Base-by-base conservation (phyloP, 352 stramenopile species). In the Phytophthora tubulina region DNA sequence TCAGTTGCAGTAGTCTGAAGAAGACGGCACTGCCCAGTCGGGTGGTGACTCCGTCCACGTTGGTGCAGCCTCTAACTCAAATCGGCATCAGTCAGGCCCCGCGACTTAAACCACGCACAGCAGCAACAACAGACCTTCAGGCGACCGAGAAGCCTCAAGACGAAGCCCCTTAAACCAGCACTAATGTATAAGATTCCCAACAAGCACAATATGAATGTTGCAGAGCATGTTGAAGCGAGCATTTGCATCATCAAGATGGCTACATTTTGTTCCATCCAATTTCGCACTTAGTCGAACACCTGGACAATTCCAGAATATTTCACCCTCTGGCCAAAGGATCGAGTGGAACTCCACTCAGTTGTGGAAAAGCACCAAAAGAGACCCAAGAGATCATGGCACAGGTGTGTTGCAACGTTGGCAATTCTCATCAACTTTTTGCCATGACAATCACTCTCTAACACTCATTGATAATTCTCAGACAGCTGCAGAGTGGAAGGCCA, bases 401-500 rank as follows among this genome's bases (percentile, higher is more conserved):
- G 59, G 73, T 79, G 58, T 6, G 44, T 31, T 2, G 36, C 6
- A 42, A 33, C 50, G 50, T 54, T 58, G 36, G 27, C 21, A 59
- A 48, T 27, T 41, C 1, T 45, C 33, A 31, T 0, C 15, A 21
- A 27, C 35, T 33, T 57, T 33, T 45, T 44, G 32, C 50, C 15
- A 3, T 54, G 46, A 36, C 46, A 10, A 53, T 50, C 32, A 15
- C 30, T 45, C 30, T 62, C n/a, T 27, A 38, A 27, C 33, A 17
- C 15, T 17, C 27, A 62, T 4, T 54, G 52, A 42, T 42, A 35
- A 39, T 36, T 36, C 21, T 11, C 35, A 75, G 70, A 80, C 73
- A 54, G 85, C 82, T 52, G 82, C 79, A 27, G 78, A 79, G 46
- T 93, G 84, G 86, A 99, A 99, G 85, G 94, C 89, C 27, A 92